Base-by-base conservation (phyloP, 2,329 filamentous ascomycete genomes). In the Apiospora pterosperma region DNA sequence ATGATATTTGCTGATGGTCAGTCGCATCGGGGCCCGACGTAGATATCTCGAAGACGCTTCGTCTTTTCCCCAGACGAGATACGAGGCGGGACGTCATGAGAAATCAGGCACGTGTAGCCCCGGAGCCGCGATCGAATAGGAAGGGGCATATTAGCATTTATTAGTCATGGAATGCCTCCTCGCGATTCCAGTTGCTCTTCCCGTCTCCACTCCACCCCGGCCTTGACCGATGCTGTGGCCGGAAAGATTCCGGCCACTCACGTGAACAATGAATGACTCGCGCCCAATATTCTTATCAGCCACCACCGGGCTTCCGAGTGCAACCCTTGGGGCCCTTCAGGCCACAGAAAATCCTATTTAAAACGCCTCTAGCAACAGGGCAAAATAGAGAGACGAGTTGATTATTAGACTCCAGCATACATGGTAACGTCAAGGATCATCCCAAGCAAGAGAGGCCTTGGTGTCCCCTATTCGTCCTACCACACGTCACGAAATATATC, bases 241-340 rank as follows among this genome's bases (percentile, higher is more conserved):
- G 60, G 60, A 62, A 62, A 21, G 10, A 11, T 62, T 62, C 60
- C 60, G 39, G 60, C 60, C 60, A 62, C 38, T 62, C 60, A 62
- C 60, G 39, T 62, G 60, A 36, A 44, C 48, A 55, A 34, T 12
- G 16, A 34, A 31, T 55, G 48, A 55, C 48, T 55, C 48, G 48
- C 48, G 21, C 16, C 25, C 16, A 55, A 55, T 34, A 16, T 34
- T 34, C 28, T 55, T 55, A 55, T 55, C 48, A 55, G 48, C 48
- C 48, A 55, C 48, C 16, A 28, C n/a, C 44, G 28, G 48, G 48
- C 16, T 34, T 34, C 48, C 31, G 3, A 41, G 6, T 12, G 28
- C 16, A 11, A 55, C 28, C 48, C 25, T 28, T 28, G 48, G 44
- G 25, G 25, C 25, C 28, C 48, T 55, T 11, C 28, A 31, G 16